phyloP scores from a whole-genome alignment of 768 basidiomycete species.

The Trametes elegans region DNA sequence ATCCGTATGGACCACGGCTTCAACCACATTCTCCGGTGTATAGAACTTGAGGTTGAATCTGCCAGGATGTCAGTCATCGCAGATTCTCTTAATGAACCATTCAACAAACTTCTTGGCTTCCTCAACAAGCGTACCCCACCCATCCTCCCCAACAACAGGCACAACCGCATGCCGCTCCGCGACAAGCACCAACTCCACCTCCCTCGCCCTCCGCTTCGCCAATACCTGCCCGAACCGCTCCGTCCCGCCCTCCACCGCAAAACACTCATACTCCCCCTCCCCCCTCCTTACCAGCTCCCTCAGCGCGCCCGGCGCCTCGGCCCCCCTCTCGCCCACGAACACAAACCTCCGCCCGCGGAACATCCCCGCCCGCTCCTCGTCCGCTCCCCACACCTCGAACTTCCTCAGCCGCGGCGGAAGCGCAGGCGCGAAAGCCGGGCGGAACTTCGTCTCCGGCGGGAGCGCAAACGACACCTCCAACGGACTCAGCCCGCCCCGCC shows the following conservation, averaged over 20 bases:
- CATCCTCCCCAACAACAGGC: constrained; percentile 50
- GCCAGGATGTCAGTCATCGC: background rate
- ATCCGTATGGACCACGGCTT: constrained; percentile 45
- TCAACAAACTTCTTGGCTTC: constrained; percentile 49
- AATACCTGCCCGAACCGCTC: constrained; percentile 52
- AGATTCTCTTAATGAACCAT: background rate
- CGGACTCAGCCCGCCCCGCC: constrained; percentile 21
- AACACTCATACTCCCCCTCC: constrained; percentile 60
- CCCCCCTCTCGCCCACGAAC: constrained; percentile 54
- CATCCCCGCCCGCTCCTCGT: constrained; percentile 58
- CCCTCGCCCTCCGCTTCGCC: constrained; percentile 49
- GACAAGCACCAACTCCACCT: constrained; percentile 44
- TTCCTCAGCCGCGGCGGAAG: constrained; percentile 48
- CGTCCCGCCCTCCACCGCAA: constrained; percentile 50
- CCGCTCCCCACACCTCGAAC: constrained; percentile 63
- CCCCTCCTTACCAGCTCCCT: constrained; percentile 56
- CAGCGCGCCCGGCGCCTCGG: constrained; percentile 47
- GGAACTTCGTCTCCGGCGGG: constrained; percentile 53
- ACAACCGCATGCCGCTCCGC: constrained; percentile 47
- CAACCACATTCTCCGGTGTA: constrained; percentile 45
- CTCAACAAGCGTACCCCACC: constrained; percentile 51
- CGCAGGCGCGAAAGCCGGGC: constrained; percentile 53
- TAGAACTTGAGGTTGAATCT: constrained; percentile 46
- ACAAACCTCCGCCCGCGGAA: constrained; percentile 55
- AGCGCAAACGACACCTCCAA: constrained; percentile 53